Percentiles rank a stretch among this genome's conserved stretches.
Conservation (phyloP, 768 basidiomycete species). For the Ramaria sp. region DNA sequence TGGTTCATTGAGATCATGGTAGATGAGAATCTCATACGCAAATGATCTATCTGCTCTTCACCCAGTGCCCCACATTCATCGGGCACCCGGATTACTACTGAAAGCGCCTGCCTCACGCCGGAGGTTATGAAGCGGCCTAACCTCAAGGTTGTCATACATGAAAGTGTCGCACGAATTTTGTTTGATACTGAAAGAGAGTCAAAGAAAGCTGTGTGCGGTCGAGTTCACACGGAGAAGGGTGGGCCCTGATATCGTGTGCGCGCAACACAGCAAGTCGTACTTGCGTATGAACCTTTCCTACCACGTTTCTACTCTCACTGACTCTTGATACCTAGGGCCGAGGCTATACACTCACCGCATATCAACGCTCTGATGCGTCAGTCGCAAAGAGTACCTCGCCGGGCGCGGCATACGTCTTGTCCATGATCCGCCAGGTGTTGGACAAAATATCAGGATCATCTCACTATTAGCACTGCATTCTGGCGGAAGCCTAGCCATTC, state of each 20-base stretch:
- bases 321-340: conserved; percentile 30
- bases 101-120: conserved; percentile 55
- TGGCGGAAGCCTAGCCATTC: conserved; percentile 39
- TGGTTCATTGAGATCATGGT: neutral
- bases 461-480: conserved; percentile 39
- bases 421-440: conserved; percentile 65
- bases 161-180: conserved; percentile 43
- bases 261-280: conserved; percentile 48
- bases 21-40: neutral
- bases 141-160: conserved; percentile 46
- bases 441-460: conserved; percentile 67
- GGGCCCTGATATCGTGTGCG: conserved; percentile 34
- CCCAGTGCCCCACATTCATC: conserved; percentile 54
- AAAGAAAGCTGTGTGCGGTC: conserved; percentile 44
- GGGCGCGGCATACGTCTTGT: conserved; percentile 19
- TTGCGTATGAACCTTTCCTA: conserved; percentile 36
- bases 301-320: neutral
- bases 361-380: conserved; percentile 49
- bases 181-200: conserved; percentile 33
- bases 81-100: conserved; percentile 47
- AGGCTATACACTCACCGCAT: conserved; percentile 54
- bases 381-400: conserved; percentile 10
- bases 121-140: conserved; percentile 56
- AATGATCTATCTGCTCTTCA: neutral
- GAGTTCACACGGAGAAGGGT: conserved; percentile 35